Evolutionary conservation across 2,329 filamentous ascomycete species (phyloP), one percentile per base, ranked within the genome.

Genomic region (Fusarium odoratissimum): DNA sequence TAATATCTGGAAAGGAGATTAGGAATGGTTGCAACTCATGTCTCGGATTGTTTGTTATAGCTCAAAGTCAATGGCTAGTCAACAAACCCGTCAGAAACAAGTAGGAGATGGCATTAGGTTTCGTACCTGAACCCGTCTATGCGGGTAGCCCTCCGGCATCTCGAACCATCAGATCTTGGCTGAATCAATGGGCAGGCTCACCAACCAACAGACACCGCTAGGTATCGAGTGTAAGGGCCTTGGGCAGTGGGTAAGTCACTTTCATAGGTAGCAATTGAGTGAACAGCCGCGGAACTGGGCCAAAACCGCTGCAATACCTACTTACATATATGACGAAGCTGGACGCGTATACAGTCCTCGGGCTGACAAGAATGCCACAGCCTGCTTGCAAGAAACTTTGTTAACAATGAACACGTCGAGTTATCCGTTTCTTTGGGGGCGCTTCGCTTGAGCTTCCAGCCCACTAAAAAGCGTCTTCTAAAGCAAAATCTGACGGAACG

Each of bases 311-410:
- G 40, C 38, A 46, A n/a, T 72, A 35, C 48, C 30, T 49, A 19
- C n/a, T 19, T 14, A 51, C 31, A 37, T 28, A 38, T n/a, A 56
- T 64, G 68, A 72, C 64, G 51, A 51, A 44, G 52, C 48, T 59
- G 52, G 60, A 73, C 69, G 65, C 69, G 69, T 70, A 70, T 59
- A 61, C 59, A 72, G 64, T 52, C 69, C 64, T 25, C 31, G 19
- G 31, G 33, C 33, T 70, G 69, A 59, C 37, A 66, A 57, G 52
- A 67, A 58, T 69, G 54, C 51, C 70, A 73, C 69, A 67, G 69
- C 64, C 68, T 64, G 40, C 31, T 21, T 45, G n/a, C 28, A 49
- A 37, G 56, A 55, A 70, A 59, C 40, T 49, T 46, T 38, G 46
- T 31, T 25, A 56, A 55, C 37, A n/a, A 23, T 33, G 30, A 33